Percentiles rank a stretch among this genome's conserved stretches.
Evolutionary conservation across 768 basidiomycete genomes (phyloP).

Genomic region (Rhodosporidiobolus sp.): DNA sequence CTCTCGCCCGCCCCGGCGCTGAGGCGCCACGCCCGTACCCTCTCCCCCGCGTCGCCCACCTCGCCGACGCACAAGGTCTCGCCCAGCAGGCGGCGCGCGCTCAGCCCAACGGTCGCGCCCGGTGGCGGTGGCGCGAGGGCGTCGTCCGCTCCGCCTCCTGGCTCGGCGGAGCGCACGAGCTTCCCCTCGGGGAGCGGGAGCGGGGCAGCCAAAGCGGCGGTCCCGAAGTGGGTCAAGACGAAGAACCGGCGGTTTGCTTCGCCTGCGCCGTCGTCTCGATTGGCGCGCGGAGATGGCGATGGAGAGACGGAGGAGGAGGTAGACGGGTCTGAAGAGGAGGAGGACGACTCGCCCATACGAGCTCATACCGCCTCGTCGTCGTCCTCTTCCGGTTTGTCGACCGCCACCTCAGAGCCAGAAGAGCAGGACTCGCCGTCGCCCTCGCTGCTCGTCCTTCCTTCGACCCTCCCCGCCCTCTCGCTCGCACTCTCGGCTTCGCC

Average conservation of each 20-base stretch:
- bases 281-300: background rate
- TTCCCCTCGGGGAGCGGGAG: too few relatives aligned
- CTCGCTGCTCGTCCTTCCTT: too few relatives aligned
- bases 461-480: background rate
- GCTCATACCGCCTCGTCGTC: too few relatives aligned
- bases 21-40: background rate
- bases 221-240: slow-evolving; percentile 6
- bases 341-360: background rate
- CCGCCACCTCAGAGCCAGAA: background rate
- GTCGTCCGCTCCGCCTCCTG: background rate
- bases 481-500: background rate
- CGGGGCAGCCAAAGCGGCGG: background rate
- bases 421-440: too few relatives aligned
- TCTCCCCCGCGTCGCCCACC: background rate
- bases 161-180: too few relatives aligned
- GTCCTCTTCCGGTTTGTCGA: background rate
- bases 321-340: background rate
- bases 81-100: too few relatives aligned
- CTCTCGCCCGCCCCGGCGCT: slow-evolving; percentile 7
- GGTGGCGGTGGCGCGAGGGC: background rate
- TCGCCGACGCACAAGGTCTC: too few relatives aligned
- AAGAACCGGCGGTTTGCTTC: background rate
- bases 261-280: background rate
- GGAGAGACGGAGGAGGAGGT: slow-evolving; percentile 1
- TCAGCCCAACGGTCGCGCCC: background rate